Base-by-base conservation (phyloP, 768 basidiomycete genomes). In the Gyrodon lividus region DNA sequence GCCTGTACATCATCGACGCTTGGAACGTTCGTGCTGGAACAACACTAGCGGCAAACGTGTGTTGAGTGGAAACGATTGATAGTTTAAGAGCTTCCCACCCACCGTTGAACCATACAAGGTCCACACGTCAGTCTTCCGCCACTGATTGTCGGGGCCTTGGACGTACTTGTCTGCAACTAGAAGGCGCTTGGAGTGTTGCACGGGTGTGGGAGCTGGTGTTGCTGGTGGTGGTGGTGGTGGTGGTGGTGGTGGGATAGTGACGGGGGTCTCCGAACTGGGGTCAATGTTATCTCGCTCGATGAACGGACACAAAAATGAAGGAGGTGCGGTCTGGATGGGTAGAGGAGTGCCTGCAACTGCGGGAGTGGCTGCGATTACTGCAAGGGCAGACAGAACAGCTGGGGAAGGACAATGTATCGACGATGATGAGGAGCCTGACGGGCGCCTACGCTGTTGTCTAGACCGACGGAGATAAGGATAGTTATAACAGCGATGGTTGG, bases 91-190 rank as follows among this genome's bases (percentile, higher is more conserved):
- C 26, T 33, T 8, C 3, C 70, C 53, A 61, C 84, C 79, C 34
- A 84, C 72, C 13, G 83, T 80, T n/a, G 82, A 83, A n/a, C 88
- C 87, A 58, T 84, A 87, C 34, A 88, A 68, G 12, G 82, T 79
- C 70, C 84, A 89, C 23, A 63, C 58, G 8, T 72, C 69, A 2
- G 78, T 72, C 63, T 74, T 80, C 38, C 77, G 75, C 86, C 86
- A 88, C 48, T 71, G 58, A 4, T 78, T 80, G 70, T 86, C 83
- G 10, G 66, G 33, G n/a, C 72, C 80, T 56, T 73, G 61, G 34
- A 72, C 67, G 63, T 76, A 89, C 60, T 70, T 81, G 61, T 79
- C 76, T 23, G 87, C 81, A n/a, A 88, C 50, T 48, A 61, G 30
- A 4, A 19, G 14, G 14, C 24, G 50, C 28, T 45, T 42, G 33